phyloP scores from a whole-genome alignment of 2,329 filamentous ascomycete genomes.

The Sporothrix dimorphospora region DNA sequence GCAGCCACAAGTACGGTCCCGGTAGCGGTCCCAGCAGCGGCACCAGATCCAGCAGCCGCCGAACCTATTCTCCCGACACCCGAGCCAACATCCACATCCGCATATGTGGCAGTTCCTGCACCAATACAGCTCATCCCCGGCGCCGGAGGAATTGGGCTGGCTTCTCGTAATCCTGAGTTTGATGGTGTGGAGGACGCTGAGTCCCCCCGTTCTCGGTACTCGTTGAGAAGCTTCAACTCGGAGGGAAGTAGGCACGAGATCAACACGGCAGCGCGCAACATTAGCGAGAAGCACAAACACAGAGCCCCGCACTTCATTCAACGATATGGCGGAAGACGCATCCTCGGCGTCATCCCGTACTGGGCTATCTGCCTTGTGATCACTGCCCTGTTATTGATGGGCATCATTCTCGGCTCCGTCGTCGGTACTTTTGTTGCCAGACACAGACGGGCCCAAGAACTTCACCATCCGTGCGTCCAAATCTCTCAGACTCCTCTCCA shows the following conservation, averaged over 20 bases:
- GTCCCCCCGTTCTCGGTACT: slow-evolving; percentile 55
- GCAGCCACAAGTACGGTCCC: slow-evolving; percentile 11
- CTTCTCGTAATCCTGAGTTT: slow-evolving; percentile 65
- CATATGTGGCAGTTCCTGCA: neutral
- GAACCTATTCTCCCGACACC: neutral
- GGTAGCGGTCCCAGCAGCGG: slow-evolving; percentile 15
- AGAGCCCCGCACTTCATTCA: slow-evolving; percentile 56
- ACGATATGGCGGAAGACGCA: slow-evolving; percentile 54
- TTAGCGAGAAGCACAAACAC: slow-evolving; percentile 55
- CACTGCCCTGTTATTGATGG: slow-evolving; percentile 55
- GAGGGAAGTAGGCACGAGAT: slow-evolving; percentile 58
- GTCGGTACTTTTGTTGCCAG: slow-evolving; percentile 52
- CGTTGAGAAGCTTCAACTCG: slow-evolving; percentile 54
- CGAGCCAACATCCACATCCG: neutral
- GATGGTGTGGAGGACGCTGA: slow-evolving; percentile 60
- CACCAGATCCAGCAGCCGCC: neutral
- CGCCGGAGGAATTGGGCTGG: slow-evolving; percentile 64
- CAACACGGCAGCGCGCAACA: slow-evolving; percentile 52
- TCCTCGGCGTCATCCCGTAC: slow-evolving; percentile 63
- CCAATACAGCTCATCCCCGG: slow-evolving; percentile 48
- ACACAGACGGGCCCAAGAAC: slow-evolving; percentile 38
- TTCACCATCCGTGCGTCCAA: slow-evolving; percentile 11
- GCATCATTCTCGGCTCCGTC: slow-evolving; percentile 60
- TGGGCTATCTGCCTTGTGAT: slow-evolving; percentile 61
- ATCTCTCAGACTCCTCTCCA: neutral